A percentile compares a stretch with the other conserved stretches of the same genome.
These are phyloP conservation scores for Calonectria multiphialidica DNA, from an alignment of 2,329 filamentous ascomycete genomes.

Conservation along the genomic window DNA sequence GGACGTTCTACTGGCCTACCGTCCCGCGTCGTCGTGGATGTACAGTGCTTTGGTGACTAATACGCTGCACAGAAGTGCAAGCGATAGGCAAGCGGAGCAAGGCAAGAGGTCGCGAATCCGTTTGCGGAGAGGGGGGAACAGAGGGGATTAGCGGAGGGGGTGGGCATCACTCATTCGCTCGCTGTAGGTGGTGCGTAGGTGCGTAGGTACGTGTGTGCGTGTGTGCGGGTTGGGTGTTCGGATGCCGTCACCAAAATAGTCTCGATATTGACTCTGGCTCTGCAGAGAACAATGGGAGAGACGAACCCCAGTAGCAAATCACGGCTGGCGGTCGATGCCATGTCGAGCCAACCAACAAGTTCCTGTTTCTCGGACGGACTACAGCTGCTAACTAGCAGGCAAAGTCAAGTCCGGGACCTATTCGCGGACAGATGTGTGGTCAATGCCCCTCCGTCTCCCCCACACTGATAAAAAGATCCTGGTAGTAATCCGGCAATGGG, in stretches of 20 bases:
- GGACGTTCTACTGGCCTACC: not conserved
- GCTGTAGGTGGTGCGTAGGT: too few species aligned
- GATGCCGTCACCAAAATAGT: not conserved
- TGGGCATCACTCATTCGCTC: not conserved
- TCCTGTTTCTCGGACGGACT: slow-evolving; percentile 5
- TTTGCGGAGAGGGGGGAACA: not conserved
- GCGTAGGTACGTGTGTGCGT: not conserved
- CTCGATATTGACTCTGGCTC: slow-evolving; percentile 2
- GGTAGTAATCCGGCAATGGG: slow-evolving; percentile 11
- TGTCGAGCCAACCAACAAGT: slow-evolving; percentile 7
- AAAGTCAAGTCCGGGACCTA: not conserved
- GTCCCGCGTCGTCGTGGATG: not conserved
- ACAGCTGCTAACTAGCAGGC: not conserved
- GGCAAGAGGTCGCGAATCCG: not conserved
- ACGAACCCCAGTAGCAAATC: slow-evolving; percentile 1
- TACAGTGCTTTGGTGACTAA: not conserved
- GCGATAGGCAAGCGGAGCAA: not conserved
- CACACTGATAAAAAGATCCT: slow-evolving; percentile 11
- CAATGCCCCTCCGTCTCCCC: slow-evolving; percentile 5
- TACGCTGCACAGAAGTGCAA: not conserved
- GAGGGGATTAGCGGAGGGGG: too few species aligned
- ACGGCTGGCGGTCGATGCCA: not conserved
- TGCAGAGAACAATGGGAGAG: slow-evolving; percentile 1
- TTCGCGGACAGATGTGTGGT: not conserved
- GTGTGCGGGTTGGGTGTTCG: not conserved